phyloP scores from a whole-genome alignment of 805 yeast species.

The Hanseniaspora vineae region DNA sequence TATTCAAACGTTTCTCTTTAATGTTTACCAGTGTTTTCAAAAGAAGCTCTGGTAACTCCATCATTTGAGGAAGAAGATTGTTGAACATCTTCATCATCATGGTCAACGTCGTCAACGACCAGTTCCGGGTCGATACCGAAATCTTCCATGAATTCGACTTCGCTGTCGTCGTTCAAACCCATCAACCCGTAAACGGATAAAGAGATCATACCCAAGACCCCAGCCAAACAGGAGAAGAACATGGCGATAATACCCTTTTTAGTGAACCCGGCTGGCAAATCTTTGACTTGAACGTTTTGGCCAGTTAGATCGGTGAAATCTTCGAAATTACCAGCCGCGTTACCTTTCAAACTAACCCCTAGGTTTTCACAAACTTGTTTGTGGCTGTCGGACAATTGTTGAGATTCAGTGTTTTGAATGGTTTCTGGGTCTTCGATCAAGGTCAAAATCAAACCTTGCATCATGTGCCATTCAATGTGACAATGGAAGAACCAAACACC shows the following conservation, averaged over 20 bases:
- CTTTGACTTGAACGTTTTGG: slow-evolving; percentile 52
- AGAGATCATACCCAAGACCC: slow-evolving; percentile 64
- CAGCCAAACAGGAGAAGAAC: slow-evolving; percentile 81
- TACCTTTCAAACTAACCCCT: slow-evolving; percentile 49
- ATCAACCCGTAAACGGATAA: slow-evolving; percentile 78
- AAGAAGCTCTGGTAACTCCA: background rate
- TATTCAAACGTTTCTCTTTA: too few relatives aligned
- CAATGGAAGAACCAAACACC: slow-evolving; percentile 99
- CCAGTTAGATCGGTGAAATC: slow-evolving; percentile 60
- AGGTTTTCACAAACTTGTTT: slow-evolving; percentile 44
- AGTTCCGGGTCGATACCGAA: slow-evolving; percentile 32
- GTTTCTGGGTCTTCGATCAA: slow-evolving; percentile 74
- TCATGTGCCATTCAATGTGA: slow-evolving; percentile 96
- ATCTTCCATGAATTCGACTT: slow-evolving; percentile 36
- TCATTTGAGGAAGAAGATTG: background rate
- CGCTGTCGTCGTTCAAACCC: slow-evolving; percentile 59
- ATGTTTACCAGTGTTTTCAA: background rate
- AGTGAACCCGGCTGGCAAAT: slow-evolving; percentile 82
- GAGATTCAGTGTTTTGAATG: slow-evolving; percentile 40
- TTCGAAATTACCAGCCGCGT: slow-evolving; percentile 75
- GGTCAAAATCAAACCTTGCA: slow-evolving; percentile 78
- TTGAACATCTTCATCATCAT: too few relatives aligned
- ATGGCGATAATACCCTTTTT: slow-evolving; percentile 90
- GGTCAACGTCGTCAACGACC: too few relatives aligned
- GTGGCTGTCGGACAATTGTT: slow-evolving; percentile 51